Percentiles rank a stretch among this genome's conserved stretches.
Evolutionary conservation across 1,139 yeast genomes (phyloP).

Genomic region (Diutina mesorugosa): DNA sequence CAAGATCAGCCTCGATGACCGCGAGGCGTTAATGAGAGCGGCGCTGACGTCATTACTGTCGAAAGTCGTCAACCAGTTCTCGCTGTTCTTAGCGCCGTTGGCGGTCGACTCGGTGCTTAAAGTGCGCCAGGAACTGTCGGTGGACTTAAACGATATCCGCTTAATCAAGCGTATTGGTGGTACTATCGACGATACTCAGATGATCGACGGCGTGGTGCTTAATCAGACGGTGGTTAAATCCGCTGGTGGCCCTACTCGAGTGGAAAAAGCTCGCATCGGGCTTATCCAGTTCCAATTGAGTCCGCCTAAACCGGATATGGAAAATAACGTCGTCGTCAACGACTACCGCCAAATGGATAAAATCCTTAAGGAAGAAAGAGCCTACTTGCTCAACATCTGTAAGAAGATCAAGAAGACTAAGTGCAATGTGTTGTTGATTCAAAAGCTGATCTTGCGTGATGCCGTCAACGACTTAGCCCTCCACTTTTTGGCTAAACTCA

Average conservation of each 20-base stretch:
- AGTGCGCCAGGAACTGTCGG: slow-evolving; percentile 54
- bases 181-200: slow-evolving; percentile 90
- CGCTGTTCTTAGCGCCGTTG: slow-evolving; percentile 76
- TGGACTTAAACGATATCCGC: slow-evolving; percentile 79
- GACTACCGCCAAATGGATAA: slow-evolving; percentile 99
- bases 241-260: slow-evolving; percentile 94
- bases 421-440: slow-evolving; percentile 88
- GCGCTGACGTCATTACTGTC: slow-evolving; percentile 91
- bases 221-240: slow-evolving; percentile 80
- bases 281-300: slow-evolving; percentile 91
- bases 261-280: slow-evolving; percentile 90
- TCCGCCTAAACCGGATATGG: slow-evolving; percentile 99
- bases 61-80: slow-evolving; percentile 89
- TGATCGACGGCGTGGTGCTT: slow-evolving; percentile 85
- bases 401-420: slow-evolving; percentile 93
- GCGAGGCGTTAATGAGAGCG: slow-evolving; percentile 77
- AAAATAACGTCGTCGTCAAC: slow-evolving; percentile 90
- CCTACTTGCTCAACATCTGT: slow-evolving; percentile 85
- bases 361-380: slow-evolving; percentile 93
- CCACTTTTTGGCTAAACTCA: slow-evolving; percentile 85
- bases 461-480: slow-evolving; percentile 95
- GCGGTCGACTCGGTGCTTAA: slow-evolving; percentile 88
- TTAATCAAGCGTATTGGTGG: slow-evolving; percentile 92
- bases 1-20: slow-evolving; percentile 60
- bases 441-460: slow-evolving; percentile 89